A percentile compares a stretch with the other conserved stretches of the same genome.
Evolutionary conservation across 305 asterid genomes (phyloP).

Genomic region (Solanum chacoense): DNA sequence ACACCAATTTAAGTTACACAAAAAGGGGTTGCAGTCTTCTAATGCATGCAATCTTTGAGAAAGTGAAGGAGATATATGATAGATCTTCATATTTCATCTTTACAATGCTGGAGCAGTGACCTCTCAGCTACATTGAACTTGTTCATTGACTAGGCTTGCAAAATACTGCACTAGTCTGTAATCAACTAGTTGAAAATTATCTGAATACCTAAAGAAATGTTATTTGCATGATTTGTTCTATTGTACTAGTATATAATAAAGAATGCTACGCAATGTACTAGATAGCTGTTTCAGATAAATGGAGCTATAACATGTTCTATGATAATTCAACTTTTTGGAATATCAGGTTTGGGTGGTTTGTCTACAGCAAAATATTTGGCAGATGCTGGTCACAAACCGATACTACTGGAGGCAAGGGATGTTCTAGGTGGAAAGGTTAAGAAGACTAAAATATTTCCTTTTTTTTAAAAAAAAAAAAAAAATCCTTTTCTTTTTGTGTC

Average conservation of each 20-base stretch:
- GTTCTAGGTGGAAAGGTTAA: slow-evolving; percentile 93
- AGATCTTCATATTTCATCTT: background rate
- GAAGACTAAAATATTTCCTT: background rate
- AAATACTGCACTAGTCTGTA: background rate
- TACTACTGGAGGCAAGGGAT: slow-evolving; percentile 88
- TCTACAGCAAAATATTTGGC: slow-evolving; percentile 96
- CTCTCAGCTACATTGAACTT: background rate
- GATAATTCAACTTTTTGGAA: background rate
- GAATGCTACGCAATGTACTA: background rate
- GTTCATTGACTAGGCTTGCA: background rate
- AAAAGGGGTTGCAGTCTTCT: background rate
- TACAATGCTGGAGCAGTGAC: background rate
- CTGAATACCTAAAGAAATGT: background rate
- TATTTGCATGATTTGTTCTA: background rate
- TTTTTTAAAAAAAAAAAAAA: too few relatives aligned
- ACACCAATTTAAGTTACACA: background rate
- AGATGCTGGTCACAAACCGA: slow-evolving; percentile 97
- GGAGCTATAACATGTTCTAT: background rate
- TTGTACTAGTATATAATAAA: background rate
- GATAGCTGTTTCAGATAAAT: background rate
- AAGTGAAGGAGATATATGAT: background rate
- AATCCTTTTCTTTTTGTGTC: background rate
- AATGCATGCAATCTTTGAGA: background rate
- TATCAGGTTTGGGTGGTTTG: slow-evolving; percentile 85
- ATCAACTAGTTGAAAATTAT: background rate